A percentile compares a stretch with the other conserved stretches of the same genome.
Evolutionary conservation across 2,329 filamentous ascomycete species (phyloP).

Genomic region (Aspergillus aculeatinus): DNA sequence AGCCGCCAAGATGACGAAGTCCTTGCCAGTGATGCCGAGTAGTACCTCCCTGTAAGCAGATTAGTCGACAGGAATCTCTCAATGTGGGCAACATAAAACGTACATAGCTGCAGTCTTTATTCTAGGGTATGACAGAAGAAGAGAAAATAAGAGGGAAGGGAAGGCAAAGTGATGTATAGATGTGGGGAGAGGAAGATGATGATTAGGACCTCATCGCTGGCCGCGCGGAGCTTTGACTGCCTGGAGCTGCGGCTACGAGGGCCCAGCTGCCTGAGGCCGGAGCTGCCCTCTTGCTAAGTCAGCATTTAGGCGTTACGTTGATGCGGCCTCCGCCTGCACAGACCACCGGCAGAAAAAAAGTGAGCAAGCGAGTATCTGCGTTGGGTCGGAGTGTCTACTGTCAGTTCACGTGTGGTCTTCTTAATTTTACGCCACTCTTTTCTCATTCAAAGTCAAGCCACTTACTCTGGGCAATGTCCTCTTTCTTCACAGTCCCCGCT

Average conservation of each 20-base stretch:
- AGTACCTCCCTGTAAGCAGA: constrained; percentile 77
- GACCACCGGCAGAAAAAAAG: constrained; percentile 40
- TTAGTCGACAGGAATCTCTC: constrained; percentile 18
- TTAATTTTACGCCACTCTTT: not conserved
- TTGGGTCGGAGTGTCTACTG: not conserved
- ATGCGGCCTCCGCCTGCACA: constrained; percentile 28
- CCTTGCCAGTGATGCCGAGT: constrained; percentile 96
- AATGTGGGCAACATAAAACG: constrained; percentile 14
- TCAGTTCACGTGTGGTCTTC: not conserved
- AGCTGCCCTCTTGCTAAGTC: constrained; percentile 35
- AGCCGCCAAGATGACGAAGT: constrained; percentile 96
- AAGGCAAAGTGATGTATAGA: constrained; percentile 20
- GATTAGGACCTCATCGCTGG: constrained; percentile 26
- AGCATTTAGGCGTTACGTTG: constrained; percentile 34
- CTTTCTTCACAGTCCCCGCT: constrained; percentile 88
- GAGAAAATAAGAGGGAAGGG: constrained; percentile 18
- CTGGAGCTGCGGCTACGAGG: constrained; percentile 33
- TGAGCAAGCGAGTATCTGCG: constrained; percentile 17
- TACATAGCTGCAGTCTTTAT: constrained; percentile 28
- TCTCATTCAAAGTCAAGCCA: not conserved
- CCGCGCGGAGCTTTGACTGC: constrained; percentile 45
- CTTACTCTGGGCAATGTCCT: constrained; percentile 66
- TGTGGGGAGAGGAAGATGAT: constrained; percentile 22
- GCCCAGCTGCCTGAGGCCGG: constrained; percentile 25
- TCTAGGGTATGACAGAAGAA: not conserved